Base-by-base conservation (phyloP, 1,284 basidiomycete species). In the Cutaneotrichosporon sp. region DNA sequence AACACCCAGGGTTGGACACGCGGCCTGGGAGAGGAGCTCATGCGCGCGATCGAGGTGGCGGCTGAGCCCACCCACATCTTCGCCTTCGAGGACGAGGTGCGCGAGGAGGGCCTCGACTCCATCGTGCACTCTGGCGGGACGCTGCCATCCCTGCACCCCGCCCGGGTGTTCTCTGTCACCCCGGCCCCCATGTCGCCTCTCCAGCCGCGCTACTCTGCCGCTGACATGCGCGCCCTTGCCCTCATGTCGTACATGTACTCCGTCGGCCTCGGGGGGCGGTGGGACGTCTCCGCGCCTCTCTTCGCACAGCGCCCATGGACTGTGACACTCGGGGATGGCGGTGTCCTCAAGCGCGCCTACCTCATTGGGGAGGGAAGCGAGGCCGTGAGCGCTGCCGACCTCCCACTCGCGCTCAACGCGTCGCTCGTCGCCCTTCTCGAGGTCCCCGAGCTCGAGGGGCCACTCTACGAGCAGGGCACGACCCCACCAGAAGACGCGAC, bases 1-100 rank as follows among this genome's bases (percentile, higher is more conserved):
- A 99, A 99, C 76, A 97, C 92, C 0, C 95, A 95, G 86, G 95
- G 95, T 2, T 99, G 95, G 95, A 86, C 87, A 16, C 97, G 95
- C 76, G 95, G 95, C 2, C 85, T 97, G 1, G 95, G 95, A 2
- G 88, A 87, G 20, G 91, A 97, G 68, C 80, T 99, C 3, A 84
- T 87, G 11, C 75, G 77, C 2, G 85, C 85, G 64, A 87, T 97
- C 51, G 87, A 93, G 72, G 83, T 83, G 2, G 79, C 88, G 18
- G 79, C 88, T 1, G 81, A 85, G 52, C 87, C 92, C 0, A 87
- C 86, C 0, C 82, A 86, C 67, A 80, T 91, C 25, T 89, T 89
- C 72, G 84, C 87, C 13, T 83, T 84, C 58, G 73, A 74, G 22
- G 20, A 27, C 58, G 73, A 74, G 22, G 20, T 18, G 3, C 7